These are phyloP conservation scores for Limnomonas spitsbergensis DNA, from an alignment of 139 green algal genomes.

Conservation along the genomic window DNA sequence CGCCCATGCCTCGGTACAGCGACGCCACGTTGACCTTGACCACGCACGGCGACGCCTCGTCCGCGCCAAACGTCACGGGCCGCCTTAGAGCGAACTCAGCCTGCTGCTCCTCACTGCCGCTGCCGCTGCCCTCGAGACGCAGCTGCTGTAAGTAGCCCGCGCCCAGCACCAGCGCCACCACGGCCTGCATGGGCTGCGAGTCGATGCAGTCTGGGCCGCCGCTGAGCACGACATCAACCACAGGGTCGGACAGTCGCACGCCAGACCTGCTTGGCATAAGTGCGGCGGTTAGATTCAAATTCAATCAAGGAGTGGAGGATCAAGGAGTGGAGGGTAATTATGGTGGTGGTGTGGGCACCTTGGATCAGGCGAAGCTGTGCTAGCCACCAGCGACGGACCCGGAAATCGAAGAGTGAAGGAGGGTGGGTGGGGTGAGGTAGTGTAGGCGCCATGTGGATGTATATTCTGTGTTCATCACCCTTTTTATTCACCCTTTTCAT, in stretches of 20 bases:
- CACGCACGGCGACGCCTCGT: not conserved
- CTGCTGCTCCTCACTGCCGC: not conserved
- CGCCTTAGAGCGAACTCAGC: not conserved
- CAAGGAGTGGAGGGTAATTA: not conserved
- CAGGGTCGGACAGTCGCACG: not conserved
- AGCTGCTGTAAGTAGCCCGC: not conserved
- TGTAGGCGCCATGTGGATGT: too few relatives aligned
- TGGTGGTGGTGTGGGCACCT: not conserved
- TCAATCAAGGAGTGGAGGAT: not conserved
- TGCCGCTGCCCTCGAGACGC: not conserved
- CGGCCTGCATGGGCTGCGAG: not conserved
- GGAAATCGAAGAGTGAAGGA: too few relatives aligned
- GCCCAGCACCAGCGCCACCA: not conserved
- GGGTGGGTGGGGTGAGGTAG: too few relatives aligned
- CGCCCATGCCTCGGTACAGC: not conserved
- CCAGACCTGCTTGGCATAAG: not conserved
- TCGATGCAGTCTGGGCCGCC: not conserved
- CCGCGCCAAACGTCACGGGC: not conserved
- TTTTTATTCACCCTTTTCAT: not conserved
- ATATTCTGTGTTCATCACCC: not conserved
- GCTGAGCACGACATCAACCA: not conserved
- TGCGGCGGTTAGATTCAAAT: too few relatives aligned
- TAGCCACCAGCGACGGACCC: too few relatives aligned
- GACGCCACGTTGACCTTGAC: not conserved
- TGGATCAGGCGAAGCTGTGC: too few relatives aligned